Percentiles rank a stretch among this genome's conserved stretches.
phyloP scores from a whole-genome alignment of 352 stramenopile genomes.

The Phytopythium cucurbitacearum region DNA sequence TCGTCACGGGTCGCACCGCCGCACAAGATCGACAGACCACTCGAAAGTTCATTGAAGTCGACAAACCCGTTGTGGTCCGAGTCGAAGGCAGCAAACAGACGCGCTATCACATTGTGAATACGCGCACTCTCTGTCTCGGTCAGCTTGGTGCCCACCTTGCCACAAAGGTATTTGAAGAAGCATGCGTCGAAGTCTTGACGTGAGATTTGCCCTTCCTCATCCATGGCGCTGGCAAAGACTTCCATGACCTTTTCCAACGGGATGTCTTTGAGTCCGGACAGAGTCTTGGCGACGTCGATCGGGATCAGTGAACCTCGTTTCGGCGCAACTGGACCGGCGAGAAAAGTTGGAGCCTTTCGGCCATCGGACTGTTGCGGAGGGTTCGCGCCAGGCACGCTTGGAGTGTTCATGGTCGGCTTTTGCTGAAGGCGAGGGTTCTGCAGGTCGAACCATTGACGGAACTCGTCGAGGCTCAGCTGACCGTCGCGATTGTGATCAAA shows the following conservation, averaged over 20 bases:
- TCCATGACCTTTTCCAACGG: slow-evolving; percentile 55
- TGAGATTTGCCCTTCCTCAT: slow-evolving; percentile 48
- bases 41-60: slow-evolving; percentile 74
- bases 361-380: not conserved
- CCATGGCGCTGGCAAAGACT: slow-evolving; percentile 45
- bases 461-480: slow-evolving; percentile 79
- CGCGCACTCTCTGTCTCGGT: slow-evolving; percentile 39
- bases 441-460: slow-evolving; percentile 66
- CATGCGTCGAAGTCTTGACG: slow-evolving; percentile 67
- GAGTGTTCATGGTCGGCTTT: not conserved
- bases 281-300: slow-evolving; percentile 64
- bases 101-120: slow-evolving; percentile 69
- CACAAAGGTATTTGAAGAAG: slow-evolving; percentile 70
- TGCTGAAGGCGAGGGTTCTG: slow-evolving; percentile 31
- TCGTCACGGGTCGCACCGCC: slow-evolving; percentile 44
- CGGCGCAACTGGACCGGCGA: not conserved
- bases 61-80: slow-evolving; percentile 62
- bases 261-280: slow-evolving; percentile 63
- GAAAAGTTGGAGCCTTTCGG: slow-evolving; percentile 1
- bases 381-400: not conserved
- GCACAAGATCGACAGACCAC: slow-evolving; percentile 69
- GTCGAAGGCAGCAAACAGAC: slow-evolving; percentile 79
- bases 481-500: slow-evolving; percentile 79
- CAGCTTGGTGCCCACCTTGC: slow-evolving; percentile 26
- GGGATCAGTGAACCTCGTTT: slow-evolving; percentile 30